A percentile compares a stretch with the other conserved stretches of the same genome.
These are phyloP conservation scores for Flammula alnicola DNA, from an alignment of 1,284 basidiomycete species.

Conservation along the genomic window DNA sequence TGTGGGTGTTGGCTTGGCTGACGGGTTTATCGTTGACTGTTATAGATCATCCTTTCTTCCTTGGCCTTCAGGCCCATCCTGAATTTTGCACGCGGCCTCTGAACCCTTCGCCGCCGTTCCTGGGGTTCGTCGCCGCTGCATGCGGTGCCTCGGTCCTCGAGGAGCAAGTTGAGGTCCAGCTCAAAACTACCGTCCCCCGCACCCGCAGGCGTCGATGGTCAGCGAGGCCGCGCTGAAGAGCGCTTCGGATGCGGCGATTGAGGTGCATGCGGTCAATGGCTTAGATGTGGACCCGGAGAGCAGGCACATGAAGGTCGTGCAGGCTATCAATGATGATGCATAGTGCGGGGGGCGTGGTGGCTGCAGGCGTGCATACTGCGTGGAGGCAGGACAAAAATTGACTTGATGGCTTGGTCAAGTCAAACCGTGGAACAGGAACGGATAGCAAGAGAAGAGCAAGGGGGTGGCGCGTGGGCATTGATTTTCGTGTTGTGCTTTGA, in stretches of 20 bases:
- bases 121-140: conserved; percentile 93
- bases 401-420: not conserved
- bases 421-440: not conserved
- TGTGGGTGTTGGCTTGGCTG: too few species aligned
- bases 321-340: conserved; percentile 26
- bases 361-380: not conserved
- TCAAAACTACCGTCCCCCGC: conserved; percentile 45
- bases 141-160: conserved; percentile 66
- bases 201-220: conserved; percentile 51
- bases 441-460: not conserved
- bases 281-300: conserved; percentile 12
- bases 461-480: not conserved
- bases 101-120: conserved; percentile 97
- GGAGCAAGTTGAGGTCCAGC: conserved; percentile 78
- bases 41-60: conserved; percentile 92
- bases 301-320: conserved; percentile 28
- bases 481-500: conserved; percentile 1
- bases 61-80: conserved; percentile 96
- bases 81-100: conserved; percentile 99
- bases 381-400: not conserved
- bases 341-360: too few species aligned
- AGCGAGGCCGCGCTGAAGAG: conserved; percentile 40
- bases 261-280: conserved; percentile 6
- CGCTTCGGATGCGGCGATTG: conserved; percentile 18
- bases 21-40: too few species aligned